These are phyloP conservation scores for Lophiotrema nucula DNA, from an alignment of 495 filamentous ascomycete genomes.

Conservation along the genomic window DNA sequence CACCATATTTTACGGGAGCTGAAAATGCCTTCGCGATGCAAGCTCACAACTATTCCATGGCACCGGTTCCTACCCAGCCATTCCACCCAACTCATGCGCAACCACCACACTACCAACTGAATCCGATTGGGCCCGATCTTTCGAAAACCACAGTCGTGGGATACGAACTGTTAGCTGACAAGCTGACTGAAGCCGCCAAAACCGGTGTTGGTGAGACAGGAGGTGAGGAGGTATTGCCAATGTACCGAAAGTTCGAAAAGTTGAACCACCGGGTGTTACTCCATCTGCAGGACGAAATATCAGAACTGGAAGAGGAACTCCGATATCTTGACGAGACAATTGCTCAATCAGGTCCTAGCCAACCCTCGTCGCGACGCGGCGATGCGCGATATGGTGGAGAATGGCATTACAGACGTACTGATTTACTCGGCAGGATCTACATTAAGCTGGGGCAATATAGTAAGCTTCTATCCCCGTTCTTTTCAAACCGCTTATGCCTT, in stretches of 20 bases:
- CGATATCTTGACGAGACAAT: constrained; percentile 69
- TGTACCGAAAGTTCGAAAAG: constrained; percentile 82
- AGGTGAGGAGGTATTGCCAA: constrained; percentile 54
- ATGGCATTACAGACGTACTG: constrained; percentile 68
- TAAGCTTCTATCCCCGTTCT: no score
- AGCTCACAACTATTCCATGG: constrained; percentile 5
- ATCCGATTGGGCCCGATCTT: constrained; percentile 39
- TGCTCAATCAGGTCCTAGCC: constrained; percentile 49
- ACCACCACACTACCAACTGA: constrained; percentile 23
- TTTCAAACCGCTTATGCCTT: no score
- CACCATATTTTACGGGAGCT: constrained; percentile 7
- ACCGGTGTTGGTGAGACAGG: neutral
- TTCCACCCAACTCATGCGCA: constrained; percentile 5
- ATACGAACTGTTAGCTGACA: constrained; percentile 66
- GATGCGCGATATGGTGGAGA: constrained; percentile 66
- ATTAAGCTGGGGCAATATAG: constrained; percentile 83
- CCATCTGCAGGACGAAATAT: constrained; percentile 82
- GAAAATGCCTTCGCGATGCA: constrained; percentile 23
- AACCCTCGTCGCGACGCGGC: constrained; percentile 64
- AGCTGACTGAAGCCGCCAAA: constrained; percentile 47
- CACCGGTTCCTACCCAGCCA: constrained; percentile 7
- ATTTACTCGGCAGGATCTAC: constrained; percentile 67
- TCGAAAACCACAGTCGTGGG: constrained; percentile 55
- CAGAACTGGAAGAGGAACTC: constrained; percentile 74
- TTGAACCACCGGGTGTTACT: constrained; percentile 84